phyloP scores from a whole-genome alignment of 345 rosid genomes.

The Linum usitatissimum region DNA sequence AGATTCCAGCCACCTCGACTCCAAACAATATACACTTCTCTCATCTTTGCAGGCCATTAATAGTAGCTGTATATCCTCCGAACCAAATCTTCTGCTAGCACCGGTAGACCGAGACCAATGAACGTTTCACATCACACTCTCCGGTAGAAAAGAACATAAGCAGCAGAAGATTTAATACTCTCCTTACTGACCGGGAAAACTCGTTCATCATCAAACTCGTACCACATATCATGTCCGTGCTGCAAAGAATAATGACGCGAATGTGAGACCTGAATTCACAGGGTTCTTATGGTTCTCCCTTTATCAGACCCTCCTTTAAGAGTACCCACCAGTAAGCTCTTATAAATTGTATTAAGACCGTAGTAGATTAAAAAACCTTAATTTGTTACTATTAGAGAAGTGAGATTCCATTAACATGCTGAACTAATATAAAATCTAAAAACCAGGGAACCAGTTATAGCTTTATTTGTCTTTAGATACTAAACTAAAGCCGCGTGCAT shows the following conservation, averaged over 20 bases:
- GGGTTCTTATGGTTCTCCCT: too few relatives aligned
- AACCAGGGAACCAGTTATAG: too few relatives aligned
- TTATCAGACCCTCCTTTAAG: too few relatives aligned
- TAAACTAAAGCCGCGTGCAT: too few relatives aligned
- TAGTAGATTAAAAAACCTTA: too few relatives aligned
- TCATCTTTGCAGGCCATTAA: background rate
- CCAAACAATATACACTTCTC: background rate
- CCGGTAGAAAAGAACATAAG: constrained; percentile 20
- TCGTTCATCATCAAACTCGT: constrained; percentile 12
- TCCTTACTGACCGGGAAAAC: constrained; percentile 11
- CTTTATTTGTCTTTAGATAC: too few relatives aligned
- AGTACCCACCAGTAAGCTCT: background rate
- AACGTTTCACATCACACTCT: constrained; percentile 6
- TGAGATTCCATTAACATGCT: too few relatives aligned
- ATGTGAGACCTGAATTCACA: background rate
- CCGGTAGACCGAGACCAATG: too few relatives aligned
- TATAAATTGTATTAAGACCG: background rate
- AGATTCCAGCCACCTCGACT: background rate
- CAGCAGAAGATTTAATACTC: constrained; percentile 13
- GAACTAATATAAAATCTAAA: background rate
- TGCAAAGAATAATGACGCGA: constrained; percentile 8
- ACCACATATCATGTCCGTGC: constrained; percentile 17
- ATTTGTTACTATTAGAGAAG: too few relatives aligned
- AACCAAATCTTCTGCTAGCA: background rate
- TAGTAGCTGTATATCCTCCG: background rate